Base-by-base conservation (phyloP, 345 rosid genomes). In the Iberis pinnata region DNA sequence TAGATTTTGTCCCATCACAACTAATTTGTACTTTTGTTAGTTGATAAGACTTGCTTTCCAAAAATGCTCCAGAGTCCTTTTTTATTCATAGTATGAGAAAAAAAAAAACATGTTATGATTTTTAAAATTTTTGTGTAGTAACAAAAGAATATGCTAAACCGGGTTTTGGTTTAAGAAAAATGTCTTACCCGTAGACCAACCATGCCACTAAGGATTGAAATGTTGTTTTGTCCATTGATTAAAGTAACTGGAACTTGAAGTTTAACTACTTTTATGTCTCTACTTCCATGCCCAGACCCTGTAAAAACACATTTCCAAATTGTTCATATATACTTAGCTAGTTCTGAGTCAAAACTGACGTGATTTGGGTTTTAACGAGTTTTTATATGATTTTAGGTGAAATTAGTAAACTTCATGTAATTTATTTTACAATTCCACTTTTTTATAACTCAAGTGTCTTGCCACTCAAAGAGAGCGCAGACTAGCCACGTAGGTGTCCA, bases 151-250 rank as follows among this genome's bases (percentile, higher is more conserved):
- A 45, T 0, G 18, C 4, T 22, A 41, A 17, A 48, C 51, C 27
- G 47, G 31, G 39, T 19, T 39, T 24, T 60, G 48, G 22, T 47
- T 60, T 20, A 27, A 26, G 29, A 1, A 6, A 27, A 44, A 43
- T 2, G 48, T 4, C 56, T 56, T 79, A 87, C 98, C 75, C 88
- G 98, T 65, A 90, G 51, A 58, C 98, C 98, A 67, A 82, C 96
- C 89, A 84, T 75, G 13, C 70, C 92, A 14, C 96, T 82, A 5
- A 90, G 84, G 43, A 86, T 72, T 18, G 98, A 79, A 27, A 88
- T 68, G 63, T 79, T 76, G 75, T 78, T 90, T 26, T 68, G 39
- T 53, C 84, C 89, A 58, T 59, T 58, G 5, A 1, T 43, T 55
- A 88, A 63, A 25, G 8, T 43, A 39, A 83, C 58, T n/a, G 73